Evolutionary conservation across 1,284 basidiomycete species (phyloP), one percentile per base, ranked within the genome.

Genomic region (Moesziomyces parantarcticus): DNA sequence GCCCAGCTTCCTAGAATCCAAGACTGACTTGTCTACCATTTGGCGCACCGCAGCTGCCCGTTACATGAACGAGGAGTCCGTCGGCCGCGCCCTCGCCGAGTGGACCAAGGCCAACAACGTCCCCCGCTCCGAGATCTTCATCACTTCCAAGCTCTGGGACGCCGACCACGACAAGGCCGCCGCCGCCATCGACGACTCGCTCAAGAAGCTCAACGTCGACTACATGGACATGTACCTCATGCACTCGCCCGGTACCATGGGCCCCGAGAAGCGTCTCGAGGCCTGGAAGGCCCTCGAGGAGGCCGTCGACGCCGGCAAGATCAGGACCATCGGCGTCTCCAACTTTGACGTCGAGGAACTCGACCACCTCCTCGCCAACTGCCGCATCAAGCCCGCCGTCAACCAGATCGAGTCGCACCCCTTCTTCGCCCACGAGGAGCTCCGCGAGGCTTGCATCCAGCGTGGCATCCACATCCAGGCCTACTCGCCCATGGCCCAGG

Each of bases 71-170:
- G 78, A 84, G 67, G 81, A 84, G 63, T 77, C 79, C 40, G 82
- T 84, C 40, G 83, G 81, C 34, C 74, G 78, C 32, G 84, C 78
- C 23, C 68, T 84, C 60, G 77, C 78, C 66, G 74, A 79, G 54
- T 83, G 77, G 69, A 67, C 67, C 58, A 51, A 66, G 58, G 61
- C 63, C 3, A 58, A 75, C 59, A 79, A 82, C 45, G 79, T 83
- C 3, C 66, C 78, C 36, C 79, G 84, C 42, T 72, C 77, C 47
- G 76, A 85, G 53, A 73, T 84, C 50, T 84, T 83, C 72, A 80
- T 85, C 68, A 84, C 84, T 54, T 80, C 82, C 42, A 83, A 84
- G 76, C 79, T 81, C 46, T 83, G 75, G 75, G 81, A 83, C 39
- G 78, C 75, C 39, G 82, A 83, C 71, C 80, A 83, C 59, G 75